Evolutionary conservation across 1,284 basidiomycete genomes (phyloP), one percentile per base, ranked within the genome.

Genomic region (Rhodotorula sp.): DNA sequence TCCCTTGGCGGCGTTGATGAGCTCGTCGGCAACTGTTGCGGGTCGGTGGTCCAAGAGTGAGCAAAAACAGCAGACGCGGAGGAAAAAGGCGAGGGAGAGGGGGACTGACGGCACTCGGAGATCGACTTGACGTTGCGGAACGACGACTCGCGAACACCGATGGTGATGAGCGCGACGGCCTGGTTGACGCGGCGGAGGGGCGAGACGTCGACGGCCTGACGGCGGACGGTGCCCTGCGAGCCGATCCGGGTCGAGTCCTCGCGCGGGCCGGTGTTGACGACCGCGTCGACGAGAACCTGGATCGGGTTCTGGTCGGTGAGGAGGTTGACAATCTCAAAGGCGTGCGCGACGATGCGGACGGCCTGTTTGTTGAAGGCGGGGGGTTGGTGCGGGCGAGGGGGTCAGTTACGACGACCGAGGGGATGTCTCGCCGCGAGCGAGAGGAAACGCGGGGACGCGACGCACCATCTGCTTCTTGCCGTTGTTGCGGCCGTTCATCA

Each of bases 401-500:
- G 34, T 34, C 34, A 34, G 34, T 34, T 8, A 34, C 34, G 7
- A 34, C 6, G 34, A 34, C 34, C 29, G 3, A 29, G 34, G 16
- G 15, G 60, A 18, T 29, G 29, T 29, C 56, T 18, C 15, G 52
- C 52, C 26, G 3, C 20, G 26, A 34, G 52, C 14, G 34, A n/a
- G 23, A 29, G 29, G 49, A 20, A 20, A 39, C 4, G 39, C n/a
- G 12, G 20, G 23, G n/a, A 59, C 64, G 47, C n/a, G n/a, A 59
- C 64, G 47, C n/a, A 66, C 65, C 85, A 99, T 87, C 83, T 98
- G 90, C 87, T 99, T 99, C 88, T 99, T 99, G 62, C 97, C 97
- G 87, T 97, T 99, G 91, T 99, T 99, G 85, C 97, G 94, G 79
- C 97, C 97, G 87, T 99, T 97, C 96, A 99, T 99, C 97, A 99